Evolutionary conservation across 176 grass and related monocot species (phyloP).

Genomic region (Triticum turgidum): DNA sequence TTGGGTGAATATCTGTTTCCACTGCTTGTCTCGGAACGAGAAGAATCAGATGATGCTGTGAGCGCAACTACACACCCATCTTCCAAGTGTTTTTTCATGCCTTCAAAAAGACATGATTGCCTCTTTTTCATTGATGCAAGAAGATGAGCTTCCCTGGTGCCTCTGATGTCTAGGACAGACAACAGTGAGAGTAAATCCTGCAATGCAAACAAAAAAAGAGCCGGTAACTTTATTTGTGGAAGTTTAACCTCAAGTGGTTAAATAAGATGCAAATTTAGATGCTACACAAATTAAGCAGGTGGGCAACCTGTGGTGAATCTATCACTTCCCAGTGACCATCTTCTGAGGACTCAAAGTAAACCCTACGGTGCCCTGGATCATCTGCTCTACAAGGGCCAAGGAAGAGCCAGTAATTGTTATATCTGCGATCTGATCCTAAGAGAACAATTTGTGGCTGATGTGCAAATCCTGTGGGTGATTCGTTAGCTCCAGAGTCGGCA

Average conservation of each 20-base stretch:
- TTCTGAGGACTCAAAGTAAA: slow-evolving; percentile 94
- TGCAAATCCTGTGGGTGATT: slow-evolving; percentile 31
- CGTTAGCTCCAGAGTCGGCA: slow-evolving; percentile 30
- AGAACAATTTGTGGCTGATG: slow-evolving; percentile 67
- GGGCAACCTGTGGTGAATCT: slow-evolving; percentile 77
- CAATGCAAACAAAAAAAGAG: slow-evolving; percentile 23
- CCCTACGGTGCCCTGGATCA: slow-evolving; percentile 90
- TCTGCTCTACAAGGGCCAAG: slow-evolving; percentile 73
- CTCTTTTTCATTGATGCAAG: slow-evolving; percentile 85
- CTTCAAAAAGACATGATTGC: slow-evolving; percentile 62
- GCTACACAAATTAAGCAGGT: slow-evolving; percentile 25
- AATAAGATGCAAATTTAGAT: neutral
- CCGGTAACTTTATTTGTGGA: neutral
- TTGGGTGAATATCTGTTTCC: slow-evolving; percentile 55
- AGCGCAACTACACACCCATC: slow-evolving; percentile 21
- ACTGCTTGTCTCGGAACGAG: slow-evolving; percentile 50
- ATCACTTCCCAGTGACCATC: slow-evolving; percentile 94
- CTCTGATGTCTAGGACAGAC: slow-evolving; percentile 73
- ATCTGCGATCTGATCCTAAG: slow-evolving; percentile 88
- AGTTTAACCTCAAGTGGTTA: neutral
- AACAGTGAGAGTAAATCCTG: slow-evolving; percentile 80
- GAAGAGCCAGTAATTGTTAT: slow-evolving; percentile 97
- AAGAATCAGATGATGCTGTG: slow-evolving; percentile 40
- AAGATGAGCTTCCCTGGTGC: slow-evolving; percentile 80
- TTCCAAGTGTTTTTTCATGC: slow-evolving; percentile 71